Base-by-base conservation (phyloP, 2,329 filamentous ascomycete genomes). In the Trichoderma guizhouense region DNA sequence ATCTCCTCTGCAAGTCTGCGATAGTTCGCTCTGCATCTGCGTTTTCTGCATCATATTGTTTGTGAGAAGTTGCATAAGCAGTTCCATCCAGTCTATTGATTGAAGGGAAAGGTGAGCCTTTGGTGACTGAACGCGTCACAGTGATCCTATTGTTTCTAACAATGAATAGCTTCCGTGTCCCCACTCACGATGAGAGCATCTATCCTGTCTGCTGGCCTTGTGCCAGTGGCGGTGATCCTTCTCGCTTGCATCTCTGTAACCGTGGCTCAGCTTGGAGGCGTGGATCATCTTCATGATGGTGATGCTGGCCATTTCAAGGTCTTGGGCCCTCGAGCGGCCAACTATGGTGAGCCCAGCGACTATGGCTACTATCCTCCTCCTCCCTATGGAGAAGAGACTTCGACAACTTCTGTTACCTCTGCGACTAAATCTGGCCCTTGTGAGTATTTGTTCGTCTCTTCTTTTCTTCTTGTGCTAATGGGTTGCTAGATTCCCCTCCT, bases 181-280 rank as follows among this genome's bases (percentile, higher is more conserved):
- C 39, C 64, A 72, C 77, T 18, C 65, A 79, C 43, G 69, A 86
- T 86, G 84, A 83, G 80, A 74, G 76, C 71, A 30, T 79, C 74
- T 15, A 76, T 76, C 76, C 73, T 81, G 67, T 73, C 77, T 73
- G 69, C 77, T 73, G 77, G 79, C 76, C 68, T 83, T 34, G 72
- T 79, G 74, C 82, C 79, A 76, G 79, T 79, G 70, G 71, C 78
- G 15, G 62, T 47, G 18, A 36, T 63, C n/a, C 67, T 78, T 9
- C 62, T 76, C 21, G 75, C 32, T 7, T 18, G 74, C 62, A 51
- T 78, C 47, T 58, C 68, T n/a, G 55, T 36, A 60, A 39, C 58
- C 7, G 64, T 53, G 61, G 36, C 69, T 58, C 62, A 72, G 60
- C 39, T 53, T 24, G 70, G 30, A n/a, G 55, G 32, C 47, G 30